These are phyloP conservation scores for Stromatinia cepivora DNA, from an alignment of 2,329 filamentous ascomycete species.

Conservation along the genomic window DNA sequence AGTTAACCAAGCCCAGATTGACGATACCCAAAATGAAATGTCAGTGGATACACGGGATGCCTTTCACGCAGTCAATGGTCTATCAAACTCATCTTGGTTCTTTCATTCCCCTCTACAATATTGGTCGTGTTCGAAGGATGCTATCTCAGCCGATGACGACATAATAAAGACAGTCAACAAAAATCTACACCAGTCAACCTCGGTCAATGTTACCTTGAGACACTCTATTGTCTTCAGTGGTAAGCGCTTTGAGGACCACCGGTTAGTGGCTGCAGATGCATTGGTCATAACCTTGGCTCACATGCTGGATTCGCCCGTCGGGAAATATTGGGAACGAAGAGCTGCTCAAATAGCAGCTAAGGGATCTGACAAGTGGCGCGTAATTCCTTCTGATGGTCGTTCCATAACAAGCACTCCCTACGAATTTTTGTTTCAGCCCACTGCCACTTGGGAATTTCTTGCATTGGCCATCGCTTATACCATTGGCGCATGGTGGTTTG, in stretches of 20 bases:
- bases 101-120: slow-evolving; percentile 83
- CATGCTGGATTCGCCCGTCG: slow-evolving; percentile 62
- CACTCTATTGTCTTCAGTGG: slow-evolving; percentile 81
- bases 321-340: slow-evolving; percentile 63
- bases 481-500: slow-evolving; percentile 63
- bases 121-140: slow-evolving; percentile 67
- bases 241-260: slow-evolving; percentile 70
- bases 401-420: slow-evolving; percentile 62
- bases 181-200: slow-evolving; percentile 60
- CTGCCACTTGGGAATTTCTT: slow-evolving; percentile 65
- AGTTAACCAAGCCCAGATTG: slow-evolving; percentile 21
- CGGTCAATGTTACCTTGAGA: slow-evolving; percentile 71
- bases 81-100: slow-evolving; percentile 68
- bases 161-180: slow-evolving; percentile 70
- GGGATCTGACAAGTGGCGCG: slow-evolving; percentile 56
- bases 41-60: slow-evolving; percentile 49
- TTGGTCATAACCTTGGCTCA: slow-evolving; percentile 77
- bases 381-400: slow-evolving; percentile 62
- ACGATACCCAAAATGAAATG: slow-evolving; percentile 34
- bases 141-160: slow-evolving; percentile 60
- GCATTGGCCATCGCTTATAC: slow-evolving; percentile 66
- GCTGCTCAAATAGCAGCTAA: slow-evolving; percentile 55
- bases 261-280: slow-evolving; percentile 70
- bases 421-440: slow-evolving; percentile 75
- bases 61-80: slow-evolving; percentile 59